A percentile compares a stretch with the other conserved stretches of the same genome.
Conservation (phyloP, 1,139 yeast species). For the Ogataea hybrid region DNA sequence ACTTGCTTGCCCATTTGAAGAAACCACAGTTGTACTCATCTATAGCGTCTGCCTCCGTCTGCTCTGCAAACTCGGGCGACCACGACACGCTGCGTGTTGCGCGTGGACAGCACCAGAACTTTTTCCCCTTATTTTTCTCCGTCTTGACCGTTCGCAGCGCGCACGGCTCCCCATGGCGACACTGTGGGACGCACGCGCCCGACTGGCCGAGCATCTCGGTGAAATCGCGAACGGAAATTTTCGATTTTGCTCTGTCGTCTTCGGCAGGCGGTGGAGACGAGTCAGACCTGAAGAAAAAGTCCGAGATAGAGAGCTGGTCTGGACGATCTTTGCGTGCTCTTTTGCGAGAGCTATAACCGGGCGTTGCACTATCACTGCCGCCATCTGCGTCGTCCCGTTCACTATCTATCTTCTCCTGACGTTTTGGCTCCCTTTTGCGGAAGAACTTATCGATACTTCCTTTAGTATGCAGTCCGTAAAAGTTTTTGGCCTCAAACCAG, state of each 20-base stretch:
- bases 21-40: constrained; percentile 29
- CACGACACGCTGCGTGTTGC: constrained; percentile 27
- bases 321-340: constrained; percentile 9
- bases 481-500: constrained; percentile 57
- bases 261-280: neutral
- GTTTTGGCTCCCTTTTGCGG: neutral
- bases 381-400: neutral
- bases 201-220: constrained; percentile 15
- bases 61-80: constrained; percentile 9
- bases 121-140: constrained; percentile 45
- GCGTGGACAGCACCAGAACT: constrained; percentile 58
- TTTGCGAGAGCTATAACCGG: constrained; percentile 28
- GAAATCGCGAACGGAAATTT: constrained; percentile 18
- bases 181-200: constrained; percentile 37
- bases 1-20: constrained; percentile 39
- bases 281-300: constrained; percentile 28
- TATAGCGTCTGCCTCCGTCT: neutral
- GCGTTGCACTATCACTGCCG: neutral
- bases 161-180: constrained; percentile 51
- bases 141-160: constrained; percentile 49
- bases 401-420: neutral
- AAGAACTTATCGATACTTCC: constrained; percentile 55
- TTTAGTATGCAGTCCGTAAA: constrained; percentile 49
- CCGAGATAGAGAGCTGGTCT: constrained; percentile 28
- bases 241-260: neutral